Evolutionary conservation across 2,329 filamentous ascomycete species (phyloP), one percentile per base, ranked within the genome.

Genomic region (Pleurostoma richardsiae): DNA sequence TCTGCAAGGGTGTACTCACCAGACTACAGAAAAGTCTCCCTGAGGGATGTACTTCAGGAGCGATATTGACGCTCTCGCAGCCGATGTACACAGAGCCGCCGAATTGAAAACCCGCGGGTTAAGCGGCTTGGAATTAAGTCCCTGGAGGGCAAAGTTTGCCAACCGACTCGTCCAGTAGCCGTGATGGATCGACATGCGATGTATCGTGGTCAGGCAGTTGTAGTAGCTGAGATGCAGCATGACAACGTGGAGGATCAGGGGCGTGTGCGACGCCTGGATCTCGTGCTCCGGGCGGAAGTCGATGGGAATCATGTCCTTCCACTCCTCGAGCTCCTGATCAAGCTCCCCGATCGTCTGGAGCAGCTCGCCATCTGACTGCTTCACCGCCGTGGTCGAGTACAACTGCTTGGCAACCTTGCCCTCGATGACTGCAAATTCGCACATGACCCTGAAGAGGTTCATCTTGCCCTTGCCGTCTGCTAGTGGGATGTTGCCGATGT

Each of bases 231-330:
- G 95, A 65, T 99, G 94, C 48, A 99, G 72, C 63, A 96, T 89
- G 50, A 96, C 91, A 44, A 99, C 83, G 54, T 97, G 92, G 26
- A 99, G 74, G 26, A 97, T 91, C n/a, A 97, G 76, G 1, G 92
- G 91, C 1, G 90, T 95, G 64, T 96, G 90, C 0, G 86, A 87
- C 1, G 90, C 89, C 65, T 90, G 91, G 66, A 99, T 97, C 66
- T 96, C 91, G 62, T 96, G 85, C 65, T 97, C 94, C 1, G 94
- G 94, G n/a, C 94, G 82, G 70, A 96, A 97, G 59, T 97, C 94
- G 48, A 96, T 79, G 3, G 94, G 92, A 45, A 99, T 97, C 44
- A 79, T 83, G 61, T 97, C 91, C 71, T 97, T 97, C 94, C 94
- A 99, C 45, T 90, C 85, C 63, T 99, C 94, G 4, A 99, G 58